phyloP scores from a whole-genome alignment of 2,329 filamentous ascomycete species.

The Fusarium zealandicum region DNA sequence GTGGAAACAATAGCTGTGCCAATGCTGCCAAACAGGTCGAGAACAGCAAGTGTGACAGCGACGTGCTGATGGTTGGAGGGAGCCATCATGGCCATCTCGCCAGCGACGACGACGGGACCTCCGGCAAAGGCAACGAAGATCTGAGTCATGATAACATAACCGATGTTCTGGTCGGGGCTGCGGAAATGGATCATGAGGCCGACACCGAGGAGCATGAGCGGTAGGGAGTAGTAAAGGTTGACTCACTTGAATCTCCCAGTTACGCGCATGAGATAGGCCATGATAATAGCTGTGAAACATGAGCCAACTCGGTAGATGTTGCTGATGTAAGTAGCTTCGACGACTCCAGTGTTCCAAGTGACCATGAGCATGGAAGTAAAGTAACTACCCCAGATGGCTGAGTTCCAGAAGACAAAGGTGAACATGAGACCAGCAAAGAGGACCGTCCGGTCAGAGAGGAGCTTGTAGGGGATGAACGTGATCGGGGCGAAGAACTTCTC shows the following conservation, averaged over 20 bases:
- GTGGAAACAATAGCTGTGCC: conserved; percentile 24
- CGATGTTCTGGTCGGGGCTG: conserved; percentile 14
- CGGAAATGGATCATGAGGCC: conserved; percentile 31
- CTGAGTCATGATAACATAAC: conserved; percentile 24
- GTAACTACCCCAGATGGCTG: conserved; percentile 49
- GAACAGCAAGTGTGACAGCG: conserved; percentile 19
- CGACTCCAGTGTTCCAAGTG: conserved; percentile 48
- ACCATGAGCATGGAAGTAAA: conserved; percentile 52
- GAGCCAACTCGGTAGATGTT: conserved; percentile 51
- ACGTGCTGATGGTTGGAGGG: conserved; percentile 34
- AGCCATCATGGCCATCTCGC: conserved; percentile 31
- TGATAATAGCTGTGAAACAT: conserved; percentile 40
- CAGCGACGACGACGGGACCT: conserved; percentile 20
- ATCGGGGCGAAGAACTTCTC: conserved; percentile 64
- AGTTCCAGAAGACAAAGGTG: conserved; percentile 47
- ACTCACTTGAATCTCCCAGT: conserved; percentile 1
- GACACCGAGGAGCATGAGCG: conserved; percentile 9
- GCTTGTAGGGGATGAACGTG: conserved; percentile 59
- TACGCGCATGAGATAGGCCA: no score
- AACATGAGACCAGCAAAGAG: conserved; percentile 49
- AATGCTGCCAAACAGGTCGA: conserved; percentile 20
- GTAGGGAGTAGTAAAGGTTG: neutral
- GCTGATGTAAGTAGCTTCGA: conserved; percentile 48
- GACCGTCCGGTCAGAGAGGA: conserved; percentile 47
- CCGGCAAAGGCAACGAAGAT: conserved; percentile 20